Evolutionary conservation across 1,284 basidiomycete genomes (phyloP).

Genomic region (Tilletia caries): DNA sequence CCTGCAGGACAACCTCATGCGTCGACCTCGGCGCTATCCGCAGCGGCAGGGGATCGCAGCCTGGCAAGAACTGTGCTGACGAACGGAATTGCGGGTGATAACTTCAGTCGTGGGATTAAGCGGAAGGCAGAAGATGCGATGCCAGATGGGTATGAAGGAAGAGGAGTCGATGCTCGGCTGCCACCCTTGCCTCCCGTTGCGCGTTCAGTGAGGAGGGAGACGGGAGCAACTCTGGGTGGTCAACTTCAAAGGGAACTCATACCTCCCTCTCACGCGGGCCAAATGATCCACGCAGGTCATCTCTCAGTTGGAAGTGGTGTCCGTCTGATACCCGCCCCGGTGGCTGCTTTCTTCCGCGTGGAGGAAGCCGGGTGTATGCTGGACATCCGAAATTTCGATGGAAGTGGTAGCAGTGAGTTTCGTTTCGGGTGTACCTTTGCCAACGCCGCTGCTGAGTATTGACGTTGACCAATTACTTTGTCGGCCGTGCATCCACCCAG

Average conservation of each 20-base stretch:
- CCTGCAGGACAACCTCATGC: background rate
- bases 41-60: background rate
- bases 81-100: background rate
- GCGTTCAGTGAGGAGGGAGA: background rate
- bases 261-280: conserved; percentile 12
- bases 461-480: background rate
- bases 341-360: conserved; percentile 29
- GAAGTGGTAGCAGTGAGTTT: conserved; percentile 24
- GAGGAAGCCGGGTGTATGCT: conserved; percentile 63
- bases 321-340: conserved; percentile 27
- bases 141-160: background rate
- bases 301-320: conserved; percentile 10
- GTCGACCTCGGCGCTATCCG: too few species aligned
- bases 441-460: background rate
- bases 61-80: background rate
- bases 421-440: conserved; percentile 56
- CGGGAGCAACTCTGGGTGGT: background rate
- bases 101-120: conserved; percentile 24
- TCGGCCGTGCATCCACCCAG: background rate
- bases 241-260: background rate
- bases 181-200: background rate
- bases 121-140: conserved; percentile 23
- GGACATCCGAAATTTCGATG: conserved; percentile 75
- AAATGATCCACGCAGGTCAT: background rate
- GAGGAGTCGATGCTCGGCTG: background rate